These are phyloP conservation scores for Sinapis alba DNA, from an alignment of 441 rosid species.

Conservation along the genomic window DNA sequence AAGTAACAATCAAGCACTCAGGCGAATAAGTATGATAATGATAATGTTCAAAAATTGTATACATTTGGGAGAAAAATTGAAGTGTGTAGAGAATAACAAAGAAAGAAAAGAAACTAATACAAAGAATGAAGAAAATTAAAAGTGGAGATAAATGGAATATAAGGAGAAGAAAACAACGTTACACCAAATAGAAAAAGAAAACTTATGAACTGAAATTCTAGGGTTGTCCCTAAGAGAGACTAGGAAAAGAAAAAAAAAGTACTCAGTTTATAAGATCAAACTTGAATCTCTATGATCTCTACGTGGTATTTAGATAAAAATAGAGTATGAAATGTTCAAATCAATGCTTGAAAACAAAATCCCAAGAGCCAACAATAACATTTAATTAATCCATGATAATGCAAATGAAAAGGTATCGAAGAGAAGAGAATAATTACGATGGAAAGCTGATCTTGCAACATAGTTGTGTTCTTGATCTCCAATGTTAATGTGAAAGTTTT, in stretches of 20 bases:
- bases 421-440: constrained; percentile 20
- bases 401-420: background rate
- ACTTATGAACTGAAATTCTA: background rate
- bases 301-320: background rate
- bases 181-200: background rate
- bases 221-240: background rate
- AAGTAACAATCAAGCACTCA: constrained; percentile 17
- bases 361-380: background rate
- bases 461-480: constrained; percentile 12
- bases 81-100: constrained; percentile 20
- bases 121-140: background rate
- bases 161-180: constrained; percentile 14
- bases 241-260: background rate
- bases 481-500: background rate
- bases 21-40: background rate
- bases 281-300: background rate
- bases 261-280: background rate
- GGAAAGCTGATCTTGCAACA: constrained; percentile 25
- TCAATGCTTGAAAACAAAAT: background rate
- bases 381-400: background rate
- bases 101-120: constrained; percentile 12
- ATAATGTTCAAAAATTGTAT: background rate
- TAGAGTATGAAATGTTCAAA: background rate
- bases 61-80: background rate
- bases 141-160: constrained; percentile 15